phyloP scores from a whole-genome alignment of 2,329 filamentous ascomycete genomes.

The Colletotrichum navitas region DNA sequence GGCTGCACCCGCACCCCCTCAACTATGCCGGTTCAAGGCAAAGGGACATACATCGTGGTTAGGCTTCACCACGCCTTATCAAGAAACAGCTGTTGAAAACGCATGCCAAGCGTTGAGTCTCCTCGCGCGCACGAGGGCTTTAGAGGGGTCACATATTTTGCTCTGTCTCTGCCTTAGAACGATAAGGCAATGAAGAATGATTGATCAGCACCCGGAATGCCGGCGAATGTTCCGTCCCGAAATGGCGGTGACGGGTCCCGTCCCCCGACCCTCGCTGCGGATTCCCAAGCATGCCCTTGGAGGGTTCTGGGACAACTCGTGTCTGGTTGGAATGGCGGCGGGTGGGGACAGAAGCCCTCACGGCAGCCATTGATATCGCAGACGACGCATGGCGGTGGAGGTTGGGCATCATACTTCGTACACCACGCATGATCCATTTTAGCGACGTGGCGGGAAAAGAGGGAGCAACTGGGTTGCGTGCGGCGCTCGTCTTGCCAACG shows the following conservation, averaged over 20 bases:
- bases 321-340: conserved; percentile 37
- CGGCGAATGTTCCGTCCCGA: conserved; percentile 40
- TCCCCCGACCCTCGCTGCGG: conserved; percentile 19
- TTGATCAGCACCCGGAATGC: conserved; percentile 38
- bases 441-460: conserved; percentile 40
- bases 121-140: not conserved
- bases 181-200: conserved; percentile 23
- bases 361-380: conserved; percentile 34
- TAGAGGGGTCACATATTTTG: not conserved
- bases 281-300: conserved; percentile 26
- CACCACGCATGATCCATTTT: conserved; percentile 40
- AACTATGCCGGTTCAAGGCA: not conserved
- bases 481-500: conserved; percentile 7
- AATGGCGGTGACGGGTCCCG: conserved; percentile 40
- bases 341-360: conserved; percentile 31
- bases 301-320: conserved; percentile 35
- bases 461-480: conserved; percentile 1
- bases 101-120: not conserved
- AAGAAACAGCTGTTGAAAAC: not conserved
- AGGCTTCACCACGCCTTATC: not conserved
- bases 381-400: conserved; percentile 42
- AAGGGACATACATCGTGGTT: not conserved
- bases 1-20: conserved; percentile 34
- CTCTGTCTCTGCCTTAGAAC: not conserved
- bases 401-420: conserved; percentile 43